Evolutionary conservation across 2,329 filamentous ascomycete species (phyloP), one percentile per base, ranked within the genome.

Genomic region (Fusarium euwallaceae): DNA sequence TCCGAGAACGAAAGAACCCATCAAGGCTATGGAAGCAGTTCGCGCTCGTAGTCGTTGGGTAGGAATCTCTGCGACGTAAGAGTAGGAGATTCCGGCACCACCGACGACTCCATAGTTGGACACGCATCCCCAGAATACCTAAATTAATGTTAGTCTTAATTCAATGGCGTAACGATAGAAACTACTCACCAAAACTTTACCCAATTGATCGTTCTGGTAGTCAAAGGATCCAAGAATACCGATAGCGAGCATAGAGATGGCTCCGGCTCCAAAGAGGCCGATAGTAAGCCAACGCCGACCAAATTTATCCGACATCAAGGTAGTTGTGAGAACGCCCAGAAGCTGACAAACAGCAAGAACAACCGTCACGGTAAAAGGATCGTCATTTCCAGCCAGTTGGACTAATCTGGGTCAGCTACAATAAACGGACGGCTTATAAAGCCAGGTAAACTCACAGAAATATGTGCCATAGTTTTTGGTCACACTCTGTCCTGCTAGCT

Each of bases 381-480:
- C 59, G 20, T 59, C 34, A 12, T 59, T 59, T 20, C 55, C 55
- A 11, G 55, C 55, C 55, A 59, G 16, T 4, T 59, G n/a, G 22
- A 59, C 55, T 59, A 39, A 4, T 14, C 20, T 37, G 4, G 12
- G 55, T 59, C 16, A 59, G 55, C 14, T 24, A 45, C 16, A n/a
- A 39, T n/a, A 39, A 1, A 39, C n/a, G 6, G 20, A 22, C 20
- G 29, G 11, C 1, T 27, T 10, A 20, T 5, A 3, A 22, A 43
- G 3, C 27, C 37, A 17, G 37, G 27, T 37, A 3, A 41, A 61
- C 41, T 61, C 24, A 45, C 37, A 66, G 17, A 66, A 66, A 22
- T 66, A 66, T 29, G 64, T 66, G 17, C 56, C 58, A 22, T 66
- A 66, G 58, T 66, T 66, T 39, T 66, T 66, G 14, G 64, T 66